Conservation (phyloP, 192 early-diverging fungal species). For the Coemansia sp. region DNA sequence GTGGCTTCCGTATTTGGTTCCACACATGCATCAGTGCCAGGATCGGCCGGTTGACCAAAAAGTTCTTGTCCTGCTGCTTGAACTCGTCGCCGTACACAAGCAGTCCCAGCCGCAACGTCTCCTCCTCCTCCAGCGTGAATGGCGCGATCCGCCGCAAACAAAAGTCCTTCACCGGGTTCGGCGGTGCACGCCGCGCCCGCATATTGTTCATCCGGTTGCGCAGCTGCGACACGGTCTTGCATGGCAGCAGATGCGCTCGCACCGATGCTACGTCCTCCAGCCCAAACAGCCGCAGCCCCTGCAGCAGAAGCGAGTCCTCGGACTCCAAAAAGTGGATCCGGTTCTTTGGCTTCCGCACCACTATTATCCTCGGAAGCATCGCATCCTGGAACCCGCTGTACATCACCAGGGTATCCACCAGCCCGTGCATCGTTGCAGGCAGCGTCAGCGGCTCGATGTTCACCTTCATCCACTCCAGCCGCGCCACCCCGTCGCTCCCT, state of each 20-base stretch:
- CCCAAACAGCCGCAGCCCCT: slow-evolving; percentile 54
- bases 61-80: slow-evolving; percentile 34
- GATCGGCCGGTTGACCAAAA: slow-evolving; percentile 45
- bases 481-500: slow-evolving; percentile 47
- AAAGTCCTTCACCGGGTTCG: slow-evolving; percentile 54
- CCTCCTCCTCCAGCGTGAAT: slow-evolving; percentile 56
- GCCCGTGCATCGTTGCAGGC: slow-evolving; percentile 32
- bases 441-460: slow-evolving; percentile 34
- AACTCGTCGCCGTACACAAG: slow-evolving; percentile 53
- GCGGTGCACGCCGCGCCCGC: slow-evolving; percentile 32
- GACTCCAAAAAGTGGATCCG: slow-evolving; percentile 52
- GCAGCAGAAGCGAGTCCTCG: slow-evolving; percentile 49
- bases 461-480: slow-evolving; percentile 44
- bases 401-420: slow-evolving; percentile 30
- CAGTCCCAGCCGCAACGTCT: slow-evolving; percentile 44
- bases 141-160: slow-evolving; percentile 49
- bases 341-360: slow-evolving; percentile 53
- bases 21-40: slow-evolving; percentile 50
- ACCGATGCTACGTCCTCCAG: slow-evolving; percentile 50
- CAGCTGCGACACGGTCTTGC: slow-evolving; percentile 56
- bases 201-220: slow-evolving; percentile 55
- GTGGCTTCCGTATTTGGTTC: slow-evolving; percentile 27
- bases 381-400: slow-evolving; percentile 40
- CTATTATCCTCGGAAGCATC: slow-evolving; percentile 47
- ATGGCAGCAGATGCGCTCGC: slow-evolving; percentile 53